phyloP scores from a whole-genome alignment of 2,329 filamentous ascomycete genomes.

The Cordyceps fumosorosea region DNA sequence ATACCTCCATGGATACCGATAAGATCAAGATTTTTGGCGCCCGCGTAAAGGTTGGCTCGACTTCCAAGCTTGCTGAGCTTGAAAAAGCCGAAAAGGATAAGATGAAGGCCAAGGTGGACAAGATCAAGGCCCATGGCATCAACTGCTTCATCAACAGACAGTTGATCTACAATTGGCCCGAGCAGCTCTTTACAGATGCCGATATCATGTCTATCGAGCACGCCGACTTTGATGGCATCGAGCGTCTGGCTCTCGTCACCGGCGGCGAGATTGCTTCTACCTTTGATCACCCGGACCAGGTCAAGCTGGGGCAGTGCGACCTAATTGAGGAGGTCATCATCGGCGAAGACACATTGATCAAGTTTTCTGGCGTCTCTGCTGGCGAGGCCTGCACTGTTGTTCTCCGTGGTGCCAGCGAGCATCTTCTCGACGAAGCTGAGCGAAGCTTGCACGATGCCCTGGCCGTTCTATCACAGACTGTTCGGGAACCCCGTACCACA shows the following conservation, averaged over 20 bases:
- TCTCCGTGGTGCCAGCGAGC: conserved; percentile 89
- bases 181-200: conserved; percentile 95
- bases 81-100: conserved; percentile 98
- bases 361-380: conserved; percentile 91
- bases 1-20: conserved; percentile 99
- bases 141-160: conserved; percentile 99
- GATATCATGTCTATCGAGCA: conserved; percentile 99
- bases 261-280: conserved; percentile 96
- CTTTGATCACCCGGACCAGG: conserved; percentile 95
- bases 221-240: conserved; percentile 96
- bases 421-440: conserved; percentile 94
- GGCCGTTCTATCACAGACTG: conserved; percentile 92
- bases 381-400: conserved; percentile 96
- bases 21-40: conserved; percentile 99
- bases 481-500: conserved; percentile 88
- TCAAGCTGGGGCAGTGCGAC: conserved; percentile 93
- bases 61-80: conserved; percentile 93
- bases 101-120: conserved; percentile 99
- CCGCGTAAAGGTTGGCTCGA: conserved; percentile 91
- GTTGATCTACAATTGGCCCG: conserved; percentile 99
- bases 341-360: conserved; percentile 94
- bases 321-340: conserved; percentile 97
- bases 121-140: conserved; percentile 97
- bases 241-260: conserved; percentile 88
- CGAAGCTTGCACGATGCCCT: conserved; percentile 92